phyloP scores from a whole-genome alignment of 2,329 filamentous ascomycete genomes.

The Xylaria sp. region DNA sequence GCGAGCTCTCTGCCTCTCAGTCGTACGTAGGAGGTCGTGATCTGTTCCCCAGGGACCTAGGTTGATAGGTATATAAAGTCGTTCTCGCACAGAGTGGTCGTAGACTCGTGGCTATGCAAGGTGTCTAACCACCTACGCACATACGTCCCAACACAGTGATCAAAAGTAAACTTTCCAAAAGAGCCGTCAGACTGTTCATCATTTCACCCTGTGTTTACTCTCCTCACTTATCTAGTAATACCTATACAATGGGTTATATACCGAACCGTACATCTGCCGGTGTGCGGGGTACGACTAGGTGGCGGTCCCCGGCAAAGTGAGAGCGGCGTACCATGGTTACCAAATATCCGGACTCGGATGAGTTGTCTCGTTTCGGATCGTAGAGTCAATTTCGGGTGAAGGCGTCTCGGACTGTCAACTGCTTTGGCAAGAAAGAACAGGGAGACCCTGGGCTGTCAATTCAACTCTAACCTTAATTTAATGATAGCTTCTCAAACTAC shows the following conservation, averaged over 20 bases:
- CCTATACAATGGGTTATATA: slow-evolving; percentile 1
- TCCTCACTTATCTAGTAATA: background rate
- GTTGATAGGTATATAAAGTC: background rate
- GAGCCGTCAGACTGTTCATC: background rate
- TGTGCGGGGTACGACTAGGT: slow-evolving; percentile 29
- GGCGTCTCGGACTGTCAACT: background rate
- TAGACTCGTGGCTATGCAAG: background rate
- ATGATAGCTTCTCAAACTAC: background rate
- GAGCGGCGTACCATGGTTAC: background rate
- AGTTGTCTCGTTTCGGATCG: background rate
- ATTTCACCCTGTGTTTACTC: too few species aligned
- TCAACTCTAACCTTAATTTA: background rate
- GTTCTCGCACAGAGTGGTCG: background rate
- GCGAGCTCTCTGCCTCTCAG: background rate
- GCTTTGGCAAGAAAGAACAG: slow-evolving; percentile 1
- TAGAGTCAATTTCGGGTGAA: background rate
- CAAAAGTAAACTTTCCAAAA: background rate
- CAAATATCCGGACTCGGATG: background rate
- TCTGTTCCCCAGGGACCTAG: background rate
- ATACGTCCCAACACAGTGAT: background rate
- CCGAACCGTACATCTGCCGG: slow-evolving; percentile 26
- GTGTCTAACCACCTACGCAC: background rate
- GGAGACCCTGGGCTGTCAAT: background rate
- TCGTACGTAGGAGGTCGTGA: background rate
- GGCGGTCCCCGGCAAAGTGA: slow-evolving; percentile 12